Conservation (phyloP, 2,329 filamentous ascomycete genomes). For the Ilyonectria destructans region DNA sequence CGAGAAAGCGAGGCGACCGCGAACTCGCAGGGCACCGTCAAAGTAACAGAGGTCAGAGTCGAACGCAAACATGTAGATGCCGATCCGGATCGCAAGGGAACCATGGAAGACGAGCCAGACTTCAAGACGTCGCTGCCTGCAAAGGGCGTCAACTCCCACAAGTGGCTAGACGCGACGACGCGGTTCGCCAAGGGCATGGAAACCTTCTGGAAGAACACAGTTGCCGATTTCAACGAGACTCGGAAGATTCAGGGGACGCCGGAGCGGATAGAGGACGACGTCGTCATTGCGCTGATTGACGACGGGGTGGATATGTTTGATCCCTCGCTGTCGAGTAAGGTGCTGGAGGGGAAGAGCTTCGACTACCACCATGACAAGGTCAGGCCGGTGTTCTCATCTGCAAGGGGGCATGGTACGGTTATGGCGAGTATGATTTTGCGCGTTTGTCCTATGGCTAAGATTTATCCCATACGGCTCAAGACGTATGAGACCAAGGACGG, state of each 20-base stretch:
- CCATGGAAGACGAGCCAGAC: not conserved
- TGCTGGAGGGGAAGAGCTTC: constrained; percentile 25
- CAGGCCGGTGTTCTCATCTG: constrained; percentile 20
- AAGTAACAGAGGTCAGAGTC: too few species aligned
- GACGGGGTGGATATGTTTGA: constrained; percentile 23
- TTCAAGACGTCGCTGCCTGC: too few species aligned
- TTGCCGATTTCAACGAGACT: not conserved
- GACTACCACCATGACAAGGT: constrained; percentile 17
- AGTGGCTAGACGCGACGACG: constrained; percentile 20
- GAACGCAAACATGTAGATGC: too few species aligned
- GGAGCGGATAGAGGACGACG: not conserved
- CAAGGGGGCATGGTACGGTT: constrained; percentile 41
- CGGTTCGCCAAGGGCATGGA: constrained; percentile 5
- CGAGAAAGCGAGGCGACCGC: too few species aligned
- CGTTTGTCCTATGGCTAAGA: constrained; percentile 47
- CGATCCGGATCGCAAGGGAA: too few species aligned
- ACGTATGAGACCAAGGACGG: constrained; percentile 25
- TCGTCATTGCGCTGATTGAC: constrained; percentile 25
- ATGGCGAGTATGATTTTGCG: constrained; percentile 47
- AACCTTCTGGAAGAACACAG: not conserved
- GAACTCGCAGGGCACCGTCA: too few species aligned
- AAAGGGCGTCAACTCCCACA: constrained; percentile 5
- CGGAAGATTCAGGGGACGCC: too few species aligned
- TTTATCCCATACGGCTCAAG: constrained; percentile 44
- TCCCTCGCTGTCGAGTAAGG: not conserved